Conservation (phyloP, 2,329 filamentous ascomycete species). For the Drechslerella dactyloides region DNA sequence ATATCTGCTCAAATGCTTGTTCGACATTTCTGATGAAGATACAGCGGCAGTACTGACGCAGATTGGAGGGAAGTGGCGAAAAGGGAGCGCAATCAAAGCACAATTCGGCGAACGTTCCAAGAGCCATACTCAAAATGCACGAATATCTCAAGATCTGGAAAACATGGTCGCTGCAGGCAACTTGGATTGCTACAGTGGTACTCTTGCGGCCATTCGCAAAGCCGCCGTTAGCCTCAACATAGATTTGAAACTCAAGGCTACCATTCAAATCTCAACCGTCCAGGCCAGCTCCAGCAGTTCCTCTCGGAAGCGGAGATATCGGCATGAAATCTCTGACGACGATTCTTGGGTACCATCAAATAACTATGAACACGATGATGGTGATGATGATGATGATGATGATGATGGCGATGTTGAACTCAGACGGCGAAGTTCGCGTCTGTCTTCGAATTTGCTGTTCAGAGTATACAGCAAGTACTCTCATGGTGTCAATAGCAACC, state of each 20-base stretch:
- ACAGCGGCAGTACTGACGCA: not conserved
- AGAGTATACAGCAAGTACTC: slow-evolving; percentile 17
- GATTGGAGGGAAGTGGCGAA: not conserved
- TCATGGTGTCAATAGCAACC: slow-evolving; percentile 8
- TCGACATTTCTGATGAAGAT: not conserved
- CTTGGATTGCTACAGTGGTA: no score
- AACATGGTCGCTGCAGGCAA: no score
- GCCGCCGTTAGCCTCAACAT: no score
- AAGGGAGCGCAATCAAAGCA: not conserved
- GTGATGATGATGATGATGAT: not conserved
- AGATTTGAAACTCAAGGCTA: no score
- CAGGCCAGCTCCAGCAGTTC: no score
- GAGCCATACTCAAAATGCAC: not conserved
- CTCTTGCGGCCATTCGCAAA: no score
- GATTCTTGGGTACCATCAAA: no score
- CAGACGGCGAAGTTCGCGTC: no score
- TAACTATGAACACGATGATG: not conserved
- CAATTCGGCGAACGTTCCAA: not conserved
- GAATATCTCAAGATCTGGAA: not conserved
- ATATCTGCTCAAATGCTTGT: not conserved
- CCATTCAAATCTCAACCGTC: no score
- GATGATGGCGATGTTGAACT: not conserved
- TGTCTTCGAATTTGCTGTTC: slow-evolving; percentile 3
- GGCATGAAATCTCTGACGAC: no score
- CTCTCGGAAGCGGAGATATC: no score